Evolutionary conservation across 2,329 filamentous ascomycete species (phyloP), one percentile per base, ranked within the genome.

Genomic region (Paraphoma chrysanthemicola): DNA sequence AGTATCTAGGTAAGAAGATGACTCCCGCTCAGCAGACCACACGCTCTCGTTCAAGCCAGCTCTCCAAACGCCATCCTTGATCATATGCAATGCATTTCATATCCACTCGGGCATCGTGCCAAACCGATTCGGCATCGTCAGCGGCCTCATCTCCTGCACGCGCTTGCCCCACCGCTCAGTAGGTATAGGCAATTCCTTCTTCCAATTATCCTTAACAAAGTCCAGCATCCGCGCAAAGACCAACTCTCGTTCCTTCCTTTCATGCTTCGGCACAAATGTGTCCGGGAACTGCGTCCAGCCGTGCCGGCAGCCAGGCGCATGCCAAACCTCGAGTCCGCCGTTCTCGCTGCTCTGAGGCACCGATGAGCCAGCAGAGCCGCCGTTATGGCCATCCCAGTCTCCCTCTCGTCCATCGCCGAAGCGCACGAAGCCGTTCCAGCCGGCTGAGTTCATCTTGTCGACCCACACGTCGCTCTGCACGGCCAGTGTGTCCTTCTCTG

Each of bases 271-370:
- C 12, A 80, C 65, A 56, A 70, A 70, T 6, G 66, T 65, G 51
- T 77, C 74, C 1, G 78, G 78, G 45, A 80, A 78, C 62, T 79
- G 77, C 44, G 78, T 80, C 78, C 78, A 80, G 6, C 78, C 78
- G 56, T 80, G 78, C 42, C 67, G 54, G 54, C 72, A 75, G 3
- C 51, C 53, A 1, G 73, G 73, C 12, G 73, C 72, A 48, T 77
- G 70, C 74, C 74, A 77, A 5, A 76, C 66, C 38, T 79, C 78
- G 53, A 80, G 50, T 42, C 78, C 68, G 31, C 68, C 65, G 55
- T 75, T 70, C 61, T 62, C 56, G n/a, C 33, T 51, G 48, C 49
- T 64, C 31, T 53, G 51, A 16, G 52, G 58, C 4, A 48, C 51
- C 23, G 48, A 48, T 45, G 60, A 46, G 56, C 69, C 48, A 17